Percentiles rank a stretch among this genome's conserved stretches.
Evolutionary conservation across 2,329 filamentous ascomycete genomes (phyloP).

Genomic region (Aureobasidium sp.): DNA sequence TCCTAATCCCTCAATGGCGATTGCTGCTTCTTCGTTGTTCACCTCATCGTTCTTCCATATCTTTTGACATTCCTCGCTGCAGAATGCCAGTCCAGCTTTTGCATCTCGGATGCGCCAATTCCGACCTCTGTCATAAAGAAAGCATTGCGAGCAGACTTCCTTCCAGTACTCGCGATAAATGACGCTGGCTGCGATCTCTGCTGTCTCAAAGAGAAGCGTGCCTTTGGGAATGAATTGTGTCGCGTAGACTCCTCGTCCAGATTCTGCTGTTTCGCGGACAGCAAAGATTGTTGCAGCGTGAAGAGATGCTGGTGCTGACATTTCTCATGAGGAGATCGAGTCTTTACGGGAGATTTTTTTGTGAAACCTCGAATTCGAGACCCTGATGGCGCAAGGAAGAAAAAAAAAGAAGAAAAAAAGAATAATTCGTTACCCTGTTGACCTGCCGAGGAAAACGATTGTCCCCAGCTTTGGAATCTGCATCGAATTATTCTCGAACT

Average conservation of each 20-base stretch:
- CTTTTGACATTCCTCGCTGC: constrained; percentile 27
- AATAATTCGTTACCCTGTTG: not conserved
- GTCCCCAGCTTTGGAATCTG: too few species aligned
- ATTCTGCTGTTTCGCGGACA: constrained; percentile 31
- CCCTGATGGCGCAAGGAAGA: not conserved
- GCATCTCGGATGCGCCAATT: constrained; percentile 31
- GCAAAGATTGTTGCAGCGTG: constrained; percentile 23
- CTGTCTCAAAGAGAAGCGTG: constrained; percentile 29
- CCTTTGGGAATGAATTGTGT: constrained; percentile 24
- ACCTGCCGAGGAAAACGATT: not conserved
- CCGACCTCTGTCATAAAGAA: constrained; percentile 36
- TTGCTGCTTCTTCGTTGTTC: not conserved
- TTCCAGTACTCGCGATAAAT: constrained; percentile 38
- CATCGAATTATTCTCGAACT: too few species aligned
- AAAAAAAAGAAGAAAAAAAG: not conserved
- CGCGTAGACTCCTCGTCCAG: constrained; percentile 39
- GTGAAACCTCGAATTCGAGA: not conserved
- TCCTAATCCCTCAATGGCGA: constrained; percentile 19
- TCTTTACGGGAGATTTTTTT: not conserved
- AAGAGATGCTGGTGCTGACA: constrained; percentile 4
- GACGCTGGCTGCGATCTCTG: constrained; percentile 31
- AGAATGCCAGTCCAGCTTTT: constrained; percentile 35
- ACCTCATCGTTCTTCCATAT: constrained; percentile 26
- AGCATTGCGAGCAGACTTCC: constrained; percentile 41
- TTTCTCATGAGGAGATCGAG: not conserved